A percentile compares a stretch with the other conserved stretches of the same genome.
Conservation (phyloP, 495 filamentous ascomycete species). For the Diplogelasinospora grovesii region DNA sequence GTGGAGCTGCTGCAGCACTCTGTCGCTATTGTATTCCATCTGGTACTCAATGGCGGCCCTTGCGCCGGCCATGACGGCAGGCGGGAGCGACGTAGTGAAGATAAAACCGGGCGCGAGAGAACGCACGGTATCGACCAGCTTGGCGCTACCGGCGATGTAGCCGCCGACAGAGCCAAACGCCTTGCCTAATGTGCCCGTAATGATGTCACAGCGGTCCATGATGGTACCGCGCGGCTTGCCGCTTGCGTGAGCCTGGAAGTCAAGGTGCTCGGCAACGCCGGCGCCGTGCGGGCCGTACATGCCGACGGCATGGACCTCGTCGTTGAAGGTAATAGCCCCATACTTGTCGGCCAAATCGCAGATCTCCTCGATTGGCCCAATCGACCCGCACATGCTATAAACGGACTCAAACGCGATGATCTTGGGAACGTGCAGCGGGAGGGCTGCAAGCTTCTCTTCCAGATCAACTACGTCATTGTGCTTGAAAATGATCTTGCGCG, state of each 20-base stretch:
- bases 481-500: constrained; percentile 96
- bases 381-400: constrained; percentile 97
- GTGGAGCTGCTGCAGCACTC: constrained; percentile 88
- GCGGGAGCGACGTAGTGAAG: constrained; percentile 94
- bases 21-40: constrained; percentile 68
- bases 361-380: constrained; percentile 91
- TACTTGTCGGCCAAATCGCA: constrained; percentile 96
- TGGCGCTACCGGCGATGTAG: constrained; percentile 87
- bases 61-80: constrained; percentile 94
- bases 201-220: constrained; percentile 95
- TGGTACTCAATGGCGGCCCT: constrained; percentile 91
- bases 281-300: constrained; percentile 98
- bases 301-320: constrained; percentile 97
- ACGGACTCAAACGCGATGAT: constrained; percentile 98
- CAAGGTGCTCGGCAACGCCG: constrained; percentile 94
- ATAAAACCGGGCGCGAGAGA: constrained; percentile 97
- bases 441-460: constrained; percentile 80
- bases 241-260: constrained; percentile 70
- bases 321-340: constrained; percentile 92
- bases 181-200: constrained; percentile 94
- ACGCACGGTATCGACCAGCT: constrained; percentile 89
- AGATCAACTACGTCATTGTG: constrained; percentile 91
- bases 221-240: constrained; percentile 73
- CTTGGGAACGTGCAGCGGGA: constrained; percentile 80
- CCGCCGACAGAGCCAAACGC: constrained; percentile 97